A percentile compares a stretch with the other conserved stretches of the same genome.
Evolutionary conservation across 1,284 basidiomycete genomes (phyloP).

Genomic region (Marasmius oreades): DNA sequence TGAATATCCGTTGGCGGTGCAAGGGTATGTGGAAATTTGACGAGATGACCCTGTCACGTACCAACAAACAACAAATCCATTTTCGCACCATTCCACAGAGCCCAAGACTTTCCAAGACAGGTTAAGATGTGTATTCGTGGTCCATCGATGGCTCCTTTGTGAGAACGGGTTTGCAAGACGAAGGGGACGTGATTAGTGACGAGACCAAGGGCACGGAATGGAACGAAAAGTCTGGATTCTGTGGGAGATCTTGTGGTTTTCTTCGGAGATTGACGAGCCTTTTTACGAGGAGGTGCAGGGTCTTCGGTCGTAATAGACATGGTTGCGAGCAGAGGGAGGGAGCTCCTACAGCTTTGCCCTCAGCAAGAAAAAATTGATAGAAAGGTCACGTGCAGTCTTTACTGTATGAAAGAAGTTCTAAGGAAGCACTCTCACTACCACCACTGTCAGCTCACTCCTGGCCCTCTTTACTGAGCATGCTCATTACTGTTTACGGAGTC

Average conservation of each 20-base stretch:
- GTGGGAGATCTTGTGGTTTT: constrained; percentile 18
- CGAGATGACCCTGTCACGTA: constrained; percentile 33
- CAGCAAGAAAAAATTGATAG: background rate
- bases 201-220: constrained; percentile 92
- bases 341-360: too few species aligned
- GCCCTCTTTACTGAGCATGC: too few species aligned
- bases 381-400: constrained; percentile 10
- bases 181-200: constrained; percentile 93
- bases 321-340: constrained; percentile 3
- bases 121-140: constrained; percentile 84
- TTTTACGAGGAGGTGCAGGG: constrained; percentile 40
- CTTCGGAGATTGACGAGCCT: constrained; percentile 19
- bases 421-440: too few species aligned
- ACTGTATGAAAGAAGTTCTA: too few species aligned
- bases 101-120: constrained; percentile 89
- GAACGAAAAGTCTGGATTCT: constrained; percentile 76
- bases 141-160: constrained; percentile 83
- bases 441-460: too few species aligned
- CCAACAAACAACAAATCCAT: constrained; percentile 94
- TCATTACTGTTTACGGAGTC: too few species aligned
- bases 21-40: background rate
- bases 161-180: constrained; percentile 81
- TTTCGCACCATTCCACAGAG: constrained; percentile 93
- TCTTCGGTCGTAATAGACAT: constrained; percentile 13
- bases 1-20: constrained; percentile 6